phyloP scores from a whole-genome alignment of 2,329 filamentous ascomycete genomes.

The Aspergillus uvarum region DNA sequence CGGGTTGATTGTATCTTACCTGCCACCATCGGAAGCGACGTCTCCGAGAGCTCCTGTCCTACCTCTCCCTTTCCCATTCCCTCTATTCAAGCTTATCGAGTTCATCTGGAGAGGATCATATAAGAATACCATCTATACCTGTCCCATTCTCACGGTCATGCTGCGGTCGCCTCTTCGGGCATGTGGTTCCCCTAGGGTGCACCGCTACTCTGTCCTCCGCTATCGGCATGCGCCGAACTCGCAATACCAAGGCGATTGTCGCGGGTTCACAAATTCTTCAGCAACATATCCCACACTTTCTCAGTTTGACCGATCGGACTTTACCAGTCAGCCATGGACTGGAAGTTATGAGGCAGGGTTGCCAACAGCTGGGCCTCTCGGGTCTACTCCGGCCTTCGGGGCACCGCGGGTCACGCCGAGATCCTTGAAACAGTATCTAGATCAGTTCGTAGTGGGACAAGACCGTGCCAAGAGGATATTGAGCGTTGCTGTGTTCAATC shows the following conservation, averaged over 20 bases:
- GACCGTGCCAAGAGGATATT: slow-evolving; percentile 89
- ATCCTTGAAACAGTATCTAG: slow-evolving; percentile 80
- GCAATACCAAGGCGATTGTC: slow-evolving; percentile 12
- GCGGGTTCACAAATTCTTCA: slow-evolving; percentile 30
- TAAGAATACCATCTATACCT: background rate
- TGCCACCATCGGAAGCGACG: slow-evolving; percentile 9
- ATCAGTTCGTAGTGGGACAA: slow-evolving; percentile 95
- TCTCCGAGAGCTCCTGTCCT: slow-evolving; percentile 1
- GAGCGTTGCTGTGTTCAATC: slow-evolving; percentile 91
- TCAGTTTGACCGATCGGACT: slow-evolving; percentile 61
- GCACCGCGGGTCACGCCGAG: slow-evolving; percentile 61
- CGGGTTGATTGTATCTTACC: slow-evolving; percentile 19
- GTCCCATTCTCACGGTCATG: slow-evolving; percentile 26
- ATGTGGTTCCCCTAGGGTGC: slow-evolving; percentile 22
- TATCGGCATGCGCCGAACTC: slow-evolving; percentile 22
- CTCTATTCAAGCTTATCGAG: background rate
- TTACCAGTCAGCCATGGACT: slow-evolving; percentile 62
- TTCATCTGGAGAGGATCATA: background rate
- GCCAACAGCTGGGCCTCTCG: slow-evolving; percentile 63
- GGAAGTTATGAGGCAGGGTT: slow-evolving; percentile 62
- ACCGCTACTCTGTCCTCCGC: slow-evolving; percentile 22
- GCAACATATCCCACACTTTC: slow-evolving; percentile 44
- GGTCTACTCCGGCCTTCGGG: slow-evolving; percentile 57
- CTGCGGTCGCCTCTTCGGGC: slow-evolving; percentile 32
- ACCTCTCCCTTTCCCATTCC: background rate